A percentile compares a stretch with the other conserved stretches of the same genome.
These are phyloP conservation scores for Rubus idaeus DNA, from an alignment of 306 rosid species.

Conservation along the genomic window DNA sequence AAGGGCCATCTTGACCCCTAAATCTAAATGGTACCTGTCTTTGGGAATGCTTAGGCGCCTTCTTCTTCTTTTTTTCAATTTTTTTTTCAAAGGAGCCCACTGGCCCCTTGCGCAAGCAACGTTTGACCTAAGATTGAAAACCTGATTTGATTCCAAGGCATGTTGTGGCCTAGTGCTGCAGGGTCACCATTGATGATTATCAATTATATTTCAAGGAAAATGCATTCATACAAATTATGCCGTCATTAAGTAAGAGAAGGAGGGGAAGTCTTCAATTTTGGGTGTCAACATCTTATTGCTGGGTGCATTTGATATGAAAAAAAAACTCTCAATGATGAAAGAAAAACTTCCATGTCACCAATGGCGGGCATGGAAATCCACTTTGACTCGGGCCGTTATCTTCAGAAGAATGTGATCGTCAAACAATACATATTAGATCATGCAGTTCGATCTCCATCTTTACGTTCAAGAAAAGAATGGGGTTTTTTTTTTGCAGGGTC, in stretches of 20 bases:
- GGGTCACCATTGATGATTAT: not conserved
- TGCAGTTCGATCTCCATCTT: too few species aligned
- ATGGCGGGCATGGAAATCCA: too few species aligned
- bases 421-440: too few species aligned
- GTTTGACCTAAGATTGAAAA: not conserved
- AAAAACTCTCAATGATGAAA: too few species aligned
- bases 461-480: too few species aligned
- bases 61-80: too few species aligned
- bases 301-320: not conserved
- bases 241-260: not conserved
- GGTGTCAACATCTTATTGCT: not conserved
- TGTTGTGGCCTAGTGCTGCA: not conserved
- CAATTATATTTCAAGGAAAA: not conserved
- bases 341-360: too few species aligned
- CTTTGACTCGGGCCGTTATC: too few species aligned
- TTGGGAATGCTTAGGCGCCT: too few species aligned
- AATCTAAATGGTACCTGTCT: not conserved
- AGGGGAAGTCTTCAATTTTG: not conserved
- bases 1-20: not conserved
- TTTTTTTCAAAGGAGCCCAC: not conserved
- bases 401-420: too few species aligned
- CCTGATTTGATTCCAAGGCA: not conserved
- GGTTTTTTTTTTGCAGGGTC: too few species aligned
- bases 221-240: not conserved
- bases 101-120: slow-evolving; percentile 4